Evolutionary conservation across 495 filamentous ascomycete genomes (phyloP), one percentile per base, ranked within the genome.

Genomic region (Rhypophila decipiens): DNA sequence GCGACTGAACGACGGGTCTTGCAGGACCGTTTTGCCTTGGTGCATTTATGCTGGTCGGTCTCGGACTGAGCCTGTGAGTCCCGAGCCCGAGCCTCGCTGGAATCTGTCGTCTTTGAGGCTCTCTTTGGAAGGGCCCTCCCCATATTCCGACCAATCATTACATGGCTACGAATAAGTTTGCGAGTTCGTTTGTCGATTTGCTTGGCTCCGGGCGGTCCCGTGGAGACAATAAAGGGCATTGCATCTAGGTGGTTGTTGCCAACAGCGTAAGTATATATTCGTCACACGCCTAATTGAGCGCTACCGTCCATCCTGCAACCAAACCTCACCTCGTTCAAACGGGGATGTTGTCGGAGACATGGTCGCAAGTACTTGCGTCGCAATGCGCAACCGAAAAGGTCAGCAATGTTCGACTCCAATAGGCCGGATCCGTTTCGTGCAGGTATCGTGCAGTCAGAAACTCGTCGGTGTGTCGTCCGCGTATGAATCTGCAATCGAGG

Each of bases 101-200:
- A 15, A 13, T 10, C 19, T 34, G 9, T 43, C 20, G 34, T 34
- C 22, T 21, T 23, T 3, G 20, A 12, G 7, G 18, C 4, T 53
- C 45, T 31, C 12, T 42, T 37, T 15, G 39, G 35, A 19, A 42
- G 23, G 18, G 17, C 47, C 18, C 48, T 52, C 4, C 50, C 59
- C 29, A 55, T 56, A 46, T 76, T 76, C 58, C 73, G 75, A 5
- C 73, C 73, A 4, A 61, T 56, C 73, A 75, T 77, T 1, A 74
- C 72, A 61, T 73, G 67, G 48, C 69, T 71, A 29, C 71, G 60
- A 46, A 73, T 73, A 12, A 67, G 46, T 49, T 62, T 70, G 34
- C 69, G 65, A 31, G 58, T 40, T 19, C 67, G 55, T 5, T 62
- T 40, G 33, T 66, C 55, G 20, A 52, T 27, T 45, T 71, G 63